These are phyloP conservation scores for Zizania latifolia DNA, from an alignment of 176 grass and related monocot genomes.

Conservation along the genomic window DNA sequence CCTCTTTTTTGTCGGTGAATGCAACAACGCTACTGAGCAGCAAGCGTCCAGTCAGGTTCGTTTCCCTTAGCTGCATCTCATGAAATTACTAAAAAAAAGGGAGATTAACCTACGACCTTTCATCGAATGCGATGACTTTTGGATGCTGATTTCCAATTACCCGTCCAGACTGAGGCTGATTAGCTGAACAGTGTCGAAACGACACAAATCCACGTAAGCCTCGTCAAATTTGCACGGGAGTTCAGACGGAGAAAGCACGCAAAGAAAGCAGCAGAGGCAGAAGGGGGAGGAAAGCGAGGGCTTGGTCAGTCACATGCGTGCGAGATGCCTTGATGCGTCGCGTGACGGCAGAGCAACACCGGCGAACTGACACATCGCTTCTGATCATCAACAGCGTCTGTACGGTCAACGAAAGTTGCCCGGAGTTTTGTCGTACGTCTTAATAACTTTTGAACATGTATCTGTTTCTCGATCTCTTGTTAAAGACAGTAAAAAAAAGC, in stretches of 20 bases:
- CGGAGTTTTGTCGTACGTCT: background rate
- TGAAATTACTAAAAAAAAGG: constrained; percentile 11
- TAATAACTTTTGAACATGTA: too few relatives aligned
- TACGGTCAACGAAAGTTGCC: background rate
- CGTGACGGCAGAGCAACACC: background rate
- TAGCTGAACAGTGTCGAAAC: background rate
- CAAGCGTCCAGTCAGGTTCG: background rate
- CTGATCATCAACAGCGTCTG: background rate
- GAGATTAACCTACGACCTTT: constrained; percentile 26
- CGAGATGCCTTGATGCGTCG: background rate
- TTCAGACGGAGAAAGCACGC: background rate
- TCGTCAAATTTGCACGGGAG: background rate
- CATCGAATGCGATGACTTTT: background rate
- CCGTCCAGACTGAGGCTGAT: background rate
- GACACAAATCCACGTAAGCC: too few relatives aligned
- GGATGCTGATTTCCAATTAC: background rate
- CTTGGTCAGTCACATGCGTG: background rate
- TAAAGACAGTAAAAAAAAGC: too few relatives aligned
- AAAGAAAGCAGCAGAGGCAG: background rate
- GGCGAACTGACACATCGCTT: background rate
- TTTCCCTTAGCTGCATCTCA: background rate
- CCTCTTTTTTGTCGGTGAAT: background rate
- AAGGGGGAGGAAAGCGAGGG: background rate
- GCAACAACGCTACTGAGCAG: background rate
- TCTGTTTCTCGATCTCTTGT: too few relatives aligned